Evolutionary conservation across 139 green algal species (phyloP), one percentile per base, ranked within the genome.

Genomic region (Chloropicon primus): DNA sequence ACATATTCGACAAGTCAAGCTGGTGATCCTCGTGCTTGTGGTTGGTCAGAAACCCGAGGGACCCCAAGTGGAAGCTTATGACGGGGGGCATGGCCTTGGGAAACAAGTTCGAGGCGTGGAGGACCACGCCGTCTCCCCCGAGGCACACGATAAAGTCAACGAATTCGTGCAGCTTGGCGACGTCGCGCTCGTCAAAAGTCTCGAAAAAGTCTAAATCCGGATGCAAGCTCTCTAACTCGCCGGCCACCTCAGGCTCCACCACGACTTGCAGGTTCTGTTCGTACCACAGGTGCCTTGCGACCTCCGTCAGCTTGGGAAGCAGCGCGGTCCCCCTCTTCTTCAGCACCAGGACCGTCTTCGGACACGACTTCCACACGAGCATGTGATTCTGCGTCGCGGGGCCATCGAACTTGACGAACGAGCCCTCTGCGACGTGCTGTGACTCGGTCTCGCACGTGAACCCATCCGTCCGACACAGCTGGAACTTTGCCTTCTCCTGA

Each of bases 141-240:
- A 99, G 83, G 81, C 94, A 98, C 23, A 96, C 88, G 24, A 98
- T 86, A 82, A 99, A 97, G 86, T 99, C 95, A 1, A 98, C 87
- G 76, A 84, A 85, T 24, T 89, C 79, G 23, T 72, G 53, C 82
- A 62, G 41, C 3, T 24, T 5, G 26, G 53, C n/a, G 10, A 1
- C 1, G 25, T 78, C 24, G 22, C 54, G 29, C 76, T 80, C 24
- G 10, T 24, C 77, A 74, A 74, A 86, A 23, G 82, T 86, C 74
- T 86, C 82, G 27, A 86, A 26, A 71, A 86, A 86, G 54, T 72
- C 80, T 27, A 86, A 85, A 21, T 74, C 82, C 17, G 80, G n/a
- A n/a, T n/a, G 26, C 5, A 71, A 54, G 3, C 75, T 26, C n/a
- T 83, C 74, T 26, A 91, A 75, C 53, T 82, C 53, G 1, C 83